A percentile compares a stretch with the other conserved stretches of the same genome.
These are phyloP conservation scores for Fusarium vanettenii DNA, from an alignment of 2,329 filamentous ascomycete species.

Conservation along the genomic window DNA sequence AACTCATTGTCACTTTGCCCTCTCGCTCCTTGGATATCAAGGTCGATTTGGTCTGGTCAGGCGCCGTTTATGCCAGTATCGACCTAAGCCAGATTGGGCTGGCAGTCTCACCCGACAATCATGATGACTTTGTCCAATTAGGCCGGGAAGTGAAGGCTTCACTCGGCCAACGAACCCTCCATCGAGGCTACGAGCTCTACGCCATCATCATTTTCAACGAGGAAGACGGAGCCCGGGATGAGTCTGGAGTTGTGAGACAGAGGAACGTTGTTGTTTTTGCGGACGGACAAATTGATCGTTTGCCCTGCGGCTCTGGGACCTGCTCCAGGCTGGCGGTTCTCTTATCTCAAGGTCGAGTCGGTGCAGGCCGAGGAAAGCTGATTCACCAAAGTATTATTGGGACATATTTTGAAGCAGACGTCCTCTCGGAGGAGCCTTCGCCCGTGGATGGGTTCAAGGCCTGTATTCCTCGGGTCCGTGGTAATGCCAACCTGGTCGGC, in stretches of 20 bases:
- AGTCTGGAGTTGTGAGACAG: neutral
- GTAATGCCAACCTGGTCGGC: neutral
- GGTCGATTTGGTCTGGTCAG: constrained; percentile 11
- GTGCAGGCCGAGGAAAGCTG: neutral
- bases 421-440: neutral
- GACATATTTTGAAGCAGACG: neutral
- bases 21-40: neutral
- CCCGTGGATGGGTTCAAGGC: neutral
- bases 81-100: neutral
- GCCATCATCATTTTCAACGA: neutral
- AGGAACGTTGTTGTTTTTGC: neutral
- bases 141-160: neutral
- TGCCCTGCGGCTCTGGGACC: neutral
- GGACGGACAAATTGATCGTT: neutral
- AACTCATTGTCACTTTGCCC: neutral
- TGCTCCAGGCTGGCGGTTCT: neutral
- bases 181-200: neutral
- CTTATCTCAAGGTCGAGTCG: neutral
- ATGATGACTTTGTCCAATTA: neutral
- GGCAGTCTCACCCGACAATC: neutral
- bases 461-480: neutral
- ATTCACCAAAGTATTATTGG: neutral
- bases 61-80: constrained; percentile 14
- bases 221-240: neutral
- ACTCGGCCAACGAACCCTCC: neutral